Conservation (phyloP, 2,329 filamentous ascomycete genomes). For the Pseudopyricularia cyperi region DNA sequence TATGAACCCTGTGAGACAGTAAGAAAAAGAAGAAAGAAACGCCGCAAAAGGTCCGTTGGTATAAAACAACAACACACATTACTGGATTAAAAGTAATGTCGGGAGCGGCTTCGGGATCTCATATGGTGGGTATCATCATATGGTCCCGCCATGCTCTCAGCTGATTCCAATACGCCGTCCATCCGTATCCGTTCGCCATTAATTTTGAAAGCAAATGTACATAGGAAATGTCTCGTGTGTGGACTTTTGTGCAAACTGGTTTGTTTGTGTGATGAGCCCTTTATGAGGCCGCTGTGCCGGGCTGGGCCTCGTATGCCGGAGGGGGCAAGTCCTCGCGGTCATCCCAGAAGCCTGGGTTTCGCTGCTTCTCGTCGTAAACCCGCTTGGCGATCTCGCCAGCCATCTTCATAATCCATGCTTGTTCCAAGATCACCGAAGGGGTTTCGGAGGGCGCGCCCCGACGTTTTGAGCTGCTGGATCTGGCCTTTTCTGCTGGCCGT, state of each 20-base stretch:
- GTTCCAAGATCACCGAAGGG: constrained; percentile 54
- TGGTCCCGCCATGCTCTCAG: constrained; percentile 1
- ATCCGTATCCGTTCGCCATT: not conserved
- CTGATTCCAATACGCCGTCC: not conserved
- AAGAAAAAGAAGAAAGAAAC: not conserved
- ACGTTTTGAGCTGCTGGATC: not conserved
- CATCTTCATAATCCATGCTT: constrained; percentile 87
- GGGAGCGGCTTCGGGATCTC: not conserved
- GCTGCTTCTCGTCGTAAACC: constrained; percentile 74
- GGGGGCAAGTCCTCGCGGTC: constrained; percentile 45
- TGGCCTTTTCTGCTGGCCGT: not conserved
- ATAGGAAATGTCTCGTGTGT: not conserved
- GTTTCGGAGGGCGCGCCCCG: constrained; percentile 28
- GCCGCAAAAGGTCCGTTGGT: not conserved
- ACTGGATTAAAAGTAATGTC: constrained; percentile 3
- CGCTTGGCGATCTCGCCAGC: constrained; percentile 79
- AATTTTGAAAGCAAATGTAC: not conserved
- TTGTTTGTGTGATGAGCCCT: not conserved
- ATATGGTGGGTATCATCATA: not conserved
- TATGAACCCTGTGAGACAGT: too few relatives aligned
- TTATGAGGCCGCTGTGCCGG: not conserved
- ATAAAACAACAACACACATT: constrained; percentile 3
- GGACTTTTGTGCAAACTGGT: not conserved
- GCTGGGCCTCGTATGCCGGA: constrained; percentile 44
- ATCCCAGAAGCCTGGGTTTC: constrained; percentile 37